Base-by-base conservation (phyloP, 305 asterid genomes). In the Coffea humblotiana region DNA sequence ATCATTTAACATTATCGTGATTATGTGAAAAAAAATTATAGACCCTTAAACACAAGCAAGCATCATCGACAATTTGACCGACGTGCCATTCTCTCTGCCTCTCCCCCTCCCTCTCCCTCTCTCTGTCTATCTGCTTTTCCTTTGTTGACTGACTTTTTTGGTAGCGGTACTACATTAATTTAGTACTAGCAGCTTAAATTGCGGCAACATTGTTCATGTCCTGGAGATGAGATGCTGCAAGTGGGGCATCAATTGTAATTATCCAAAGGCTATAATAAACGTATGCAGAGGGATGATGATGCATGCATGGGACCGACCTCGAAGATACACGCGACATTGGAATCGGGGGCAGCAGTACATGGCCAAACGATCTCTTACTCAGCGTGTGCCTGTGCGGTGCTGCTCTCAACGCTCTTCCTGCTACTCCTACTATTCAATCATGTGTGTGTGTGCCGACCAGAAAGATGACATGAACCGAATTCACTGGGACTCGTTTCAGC, bases 101-200 rank as follows among this genome's bases (percentile, higher is more conserved):
- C 51, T 0, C 51, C 13, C 43, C 2, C 2, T 3, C 43, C 2
- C 43, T 37, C 18, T 51, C 19, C 13, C 27, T 8, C 23, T 54
- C n/a, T 6, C 64, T 8, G 8, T 54, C 60, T 18, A 10, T 37
- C 74, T 12, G 21, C 12, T 21, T 10, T 47, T 47, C 25, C 23
- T 8, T 14, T 45, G 79, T 52, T 77, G 64, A 19, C 71, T 23
- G 35, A 29, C 40, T 61, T 79, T 79, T 21, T 69, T 49, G 3
- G 58, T 63, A 1, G 60, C 25, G 9, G 48, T 47, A 63, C 40
- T 76, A 71, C 43, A 3, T 37, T 37, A 37, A 4, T 37, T 37
- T 37, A 37, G 43, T 63, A 58, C 27, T 8, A 73, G 78, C 78
- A 75, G 88, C 90, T 67, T 70, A 85, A 87, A 85, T 89, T 81